Base-by-base conservation (phyloP, 1,284 basidiomycete species). In the Rhodotorula mucilaginosa region DNA sequence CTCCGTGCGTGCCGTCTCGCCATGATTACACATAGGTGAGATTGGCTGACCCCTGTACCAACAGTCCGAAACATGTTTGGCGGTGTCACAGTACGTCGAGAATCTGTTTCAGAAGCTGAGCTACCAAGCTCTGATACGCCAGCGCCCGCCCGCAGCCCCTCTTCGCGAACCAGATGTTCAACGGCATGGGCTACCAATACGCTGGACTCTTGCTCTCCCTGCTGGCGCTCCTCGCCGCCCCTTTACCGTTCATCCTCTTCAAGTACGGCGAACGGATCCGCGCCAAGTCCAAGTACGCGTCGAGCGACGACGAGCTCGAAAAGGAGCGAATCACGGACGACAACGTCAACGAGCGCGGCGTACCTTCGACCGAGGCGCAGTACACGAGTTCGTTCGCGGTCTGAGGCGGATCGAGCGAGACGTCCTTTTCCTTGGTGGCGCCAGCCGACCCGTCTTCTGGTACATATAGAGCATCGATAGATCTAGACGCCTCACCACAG, bases 141-240 rank as follows among this genome's bases (percentile, higher is more conserved):
- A 26, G 26, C 26, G 26, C 26, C 26, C 26, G 26, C 26, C 26
- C 26, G 26, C 54, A 56, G n/a, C 71, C 72, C 8, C 58, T 75
- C 1, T 73, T 73, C 56, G 66, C 72, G 5, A 69, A 64, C 49
- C 64, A 73, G 44, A 65, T 69, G 68, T 61, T 69, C 59, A 65
- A 52, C 46, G 60, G 66, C n/a, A 68, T 70, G 47, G 75, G 76
- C 18, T 73, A 76, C 67, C 72, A 76, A 58, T 79, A 74, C 69
- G 76, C 72, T 44, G 73, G 71, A 13, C 73, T 78, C 23, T 68
- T 73, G 3, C 66, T 73, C 13, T 59, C 71, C 5, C 66, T 72
- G 31, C 64, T 72, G 51, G 67, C 70, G 8, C 59, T 54, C 21
- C 61, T 70, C 56, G 61, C 64, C 23, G 39, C 68, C 8, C 65